phyloP scores from a whole-genome alignment of 805 yeast genomes.

The Candida ovalis region DNA sequence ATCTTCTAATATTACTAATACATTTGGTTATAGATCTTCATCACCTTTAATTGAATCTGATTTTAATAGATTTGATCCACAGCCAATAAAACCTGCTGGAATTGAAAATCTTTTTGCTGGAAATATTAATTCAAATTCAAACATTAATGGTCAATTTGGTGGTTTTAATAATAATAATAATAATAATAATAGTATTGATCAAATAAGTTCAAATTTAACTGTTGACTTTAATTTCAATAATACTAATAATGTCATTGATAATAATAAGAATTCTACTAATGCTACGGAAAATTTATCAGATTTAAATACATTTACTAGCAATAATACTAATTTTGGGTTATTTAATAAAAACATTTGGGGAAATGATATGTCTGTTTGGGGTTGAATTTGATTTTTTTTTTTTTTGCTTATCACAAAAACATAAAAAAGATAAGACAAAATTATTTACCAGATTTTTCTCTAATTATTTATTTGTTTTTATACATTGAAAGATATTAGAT shows the following conservation, averaged over 20 bases:
- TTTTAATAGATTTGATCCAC: neutral
- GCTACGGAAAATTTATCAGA: neutral
- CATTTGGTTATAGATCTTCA: neutral
- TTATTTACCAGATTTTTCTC: too few species aligned
- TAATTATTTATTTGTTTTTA: too few species aligned
- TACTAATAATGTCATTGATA: neutral
- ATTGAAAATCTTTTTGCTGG: neutral
- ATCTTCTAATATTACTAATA: neutral
- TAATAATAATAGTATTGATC: too few species aligned
- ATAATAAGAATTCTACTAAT: neutral
- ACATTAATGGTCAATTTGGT: neutral
- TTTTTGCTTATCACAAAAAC: too few species aligned
- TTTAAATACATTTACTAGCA: neutral
- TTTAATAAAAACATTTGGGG: slow-evolving; percentile 22
- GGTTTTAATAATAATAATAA: neutral
- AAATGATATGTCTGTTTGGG: slow-evolving; percentile 25
- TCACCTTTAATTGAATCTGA: neutral
- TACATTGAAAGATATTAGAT: too few species aligned
- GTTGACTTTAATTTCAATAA: neutral
- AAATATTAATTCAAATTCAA: neutral
- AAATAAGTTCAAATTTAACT: too few species aligned
- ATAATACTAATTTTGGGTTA: slow-evolving; percentile 4
- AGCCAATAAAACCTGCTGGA: neutral
- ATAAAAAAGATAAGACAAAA: too few species aligned
- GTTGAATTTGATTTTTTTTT: slow-evolving; percentile 5